Evolutionary conservation across 164 flowering plant species (phyloP), one percentile per base, ranked within the genome.

Genomic region (Platanus orientalis): DNA sequence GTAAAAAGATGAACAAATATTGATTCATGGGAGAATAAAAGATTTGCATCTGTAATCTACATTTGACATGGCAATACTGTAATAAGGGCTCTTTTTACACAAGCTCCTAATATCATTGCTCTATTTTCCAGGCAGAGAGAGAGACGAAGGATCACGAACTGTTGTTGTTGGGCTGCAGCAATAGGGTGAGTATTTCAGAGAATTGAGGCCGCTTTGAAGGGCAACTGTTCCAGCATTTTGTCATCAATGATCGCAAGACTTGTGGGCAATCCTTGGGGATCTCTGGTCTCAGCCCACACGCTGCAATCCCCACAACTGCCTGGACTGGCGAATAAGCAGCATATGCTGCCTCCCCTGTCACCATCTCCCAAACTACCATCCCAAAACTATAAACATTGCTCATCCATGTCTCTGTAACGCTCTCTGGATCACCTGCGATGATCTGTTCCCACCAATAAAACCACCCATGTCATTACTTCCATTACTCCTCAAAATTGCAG

Each of bases 231-330:
- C 98, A 93, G 81, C 98, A 90, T 61, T 79, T 93, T 12, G 57
- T 79, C 98, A 93, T 88, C 60, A 93, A 63, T 25, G 81, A 71
- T 62, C 77, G 79, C 25, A 93, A 78, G 56, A 75, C 45, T 54
- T 73, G 89, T 0, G 98, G 92, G 74, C 98, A 93, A 61, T 83
- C 88, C 67, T 87, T 83, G 1, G 98, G 97, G 26, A 93, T 85
- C 5, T 93, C 97, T 0, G 98, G 98, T 66, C 98, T 78, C 40
- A 93, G 85, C 3, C 98, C 97, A 73, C 96, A 88, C 16, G 98
- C 97, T 9, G 98, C 98, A 51, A 93, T 90, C 5, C 96, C 98
- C 1, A 93, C 98, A 0, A 97, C 96, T 23, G 97, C 98, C 64
- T 93, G 98, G 60, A 93, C 97, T 0, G 98, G 98, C 28, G 98